Evolutionary conservation across 1,284 basidiomycete species (phyloP), one percentile per base, ranked within the genome.

Genomic region (Tremellales sp.): DNA sequence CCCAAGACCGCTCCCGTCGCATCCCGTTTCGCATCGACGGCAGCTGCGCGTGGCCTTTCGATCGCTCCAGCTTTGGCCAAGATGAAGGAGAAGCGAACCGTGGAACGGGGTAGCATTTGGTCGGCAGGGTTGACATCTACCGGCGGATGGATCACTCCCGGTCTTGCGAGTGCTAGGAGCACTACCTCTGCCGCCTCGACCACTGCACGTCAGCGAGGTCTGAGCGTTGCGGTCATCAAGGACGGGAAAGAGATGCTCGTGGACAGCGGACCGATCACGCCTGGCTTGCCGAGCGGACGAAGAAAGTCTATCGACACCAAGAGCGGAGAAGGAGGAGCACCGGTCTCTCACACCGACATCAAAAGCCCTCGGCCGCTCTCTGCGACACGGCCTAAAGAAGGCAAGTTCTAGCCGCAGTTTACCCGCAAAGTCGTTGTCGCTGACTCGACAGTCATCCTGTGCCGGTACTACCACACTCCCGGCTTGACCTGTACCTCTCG

Each of bases 381-480:
- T 24, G 39, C 39, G 6, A 21, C 19, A 40, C 19, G 23, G 23
- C 52, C 41, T n/a, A 61, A 60, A 54, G 64, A 63, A 48, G 59
- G 62, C 63, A 23, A 56, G 63, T 40, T 8, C 39, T 21, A 4
- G 6, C 39, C 36, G 8, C 19, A n/a, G 6, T 24, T 22, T 10
- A 22, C 23, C 17, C 12, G 13, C 24, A 4, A 22, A 22, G 19
- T 40, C 7, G 6, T 24, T 6, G 29, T 33, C 15, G 39, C 39
- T 40, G 19, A 24, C 39, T 7, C 29, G 19, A 4, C 19, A 71
- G 64, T 74, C 61, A 72, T 75, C 40, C 59, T 74, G 13, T 76
- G 74, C 51, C 59, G 68, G 47, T 74, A 71, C 57, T 74, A 73
- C 53, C 74, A 72, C 54, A 74, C 68, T 5, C 65, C 67, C 8